phyloP scores from a whole-genome alignment of 2,329 filamentous ascomycete genomes.

The Trichoderma pleuroti region DNA sequence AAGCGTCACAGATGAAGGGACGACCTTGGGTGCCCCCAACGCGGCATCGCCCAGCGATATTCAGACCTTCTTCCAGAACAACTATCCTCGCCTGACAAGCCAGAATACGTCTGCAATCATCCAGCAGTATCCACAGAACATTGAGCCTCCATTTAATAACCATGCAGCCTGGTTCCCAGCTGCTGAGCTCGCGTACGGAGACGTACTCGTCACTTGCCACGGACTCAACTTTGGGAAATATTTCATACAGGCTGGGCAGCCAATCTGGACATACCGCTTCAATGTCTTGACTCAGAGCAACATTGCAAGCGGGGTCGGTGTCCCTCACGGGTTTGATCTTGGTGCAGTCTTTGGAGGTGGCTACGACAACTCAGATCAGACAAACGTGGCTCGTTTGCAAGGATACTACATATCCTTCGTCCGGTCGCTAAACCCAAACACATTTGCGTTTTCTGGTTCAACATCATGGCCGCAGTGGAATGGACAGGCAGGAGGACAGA shows the following conservation, averaged over 20 bases:
- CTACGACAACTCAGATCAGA: slow-evolving; percentile 21
- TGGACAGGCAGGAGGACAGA: slow-evolving; percentile 6
- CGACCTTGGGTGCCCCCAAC: slow-evolving; percentile 27
- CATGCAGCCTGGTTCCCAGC: slow-evolving; percentile 14
- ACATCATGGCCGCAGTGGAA: slow-evolving; percentile 17
- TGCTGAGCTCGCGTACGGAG: slow-evolving; percentile 14
- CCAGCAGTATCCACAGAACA: slow-evolving; percentile 8
- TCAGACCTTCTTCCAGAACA: slow-evolving; percentile 9
- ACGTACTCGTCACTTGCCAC: slow-evolving; percentile 10
- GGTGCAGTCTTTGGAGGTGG: slow-evolving; percentile 59
- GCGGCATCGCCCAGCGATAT: neutral
- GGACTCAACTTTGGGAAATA: slow-evolving; percentile 18
- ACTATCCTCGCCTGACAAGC: slow-evolving; percentile 2
- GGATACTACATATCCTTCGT: slow-evolving; percentile 70
- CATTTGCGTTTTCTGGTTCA: slow-evolving; percentile 30
- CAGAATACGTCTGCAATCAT: slow-evolving; percentile 12
- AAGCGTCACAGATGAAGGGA: slow-evolving; percentile 39
- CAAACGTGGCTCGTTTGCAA: slow-evolving; percentile 58
- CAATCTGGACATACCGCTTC: slow-evolving; percentile 14
- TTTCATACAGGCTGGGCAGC: slow-evolving; percentile 2
- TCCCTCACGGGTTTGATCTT: slow-evolving; percentile 61
- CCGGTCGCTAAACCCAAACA: slow-evolving; percentile 62
- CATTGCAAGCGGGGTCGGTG: slow-evolving; percentile 53
- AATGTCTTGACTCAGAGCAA: slow-evolving; percentile 28
- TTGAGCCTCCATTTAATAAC: slow-evolving; percentile 6